phyloP scores from a whole-genome alignment of 2,329 filamentous ascomycete genomes.

The Epichloe gansuensis region DNA sequence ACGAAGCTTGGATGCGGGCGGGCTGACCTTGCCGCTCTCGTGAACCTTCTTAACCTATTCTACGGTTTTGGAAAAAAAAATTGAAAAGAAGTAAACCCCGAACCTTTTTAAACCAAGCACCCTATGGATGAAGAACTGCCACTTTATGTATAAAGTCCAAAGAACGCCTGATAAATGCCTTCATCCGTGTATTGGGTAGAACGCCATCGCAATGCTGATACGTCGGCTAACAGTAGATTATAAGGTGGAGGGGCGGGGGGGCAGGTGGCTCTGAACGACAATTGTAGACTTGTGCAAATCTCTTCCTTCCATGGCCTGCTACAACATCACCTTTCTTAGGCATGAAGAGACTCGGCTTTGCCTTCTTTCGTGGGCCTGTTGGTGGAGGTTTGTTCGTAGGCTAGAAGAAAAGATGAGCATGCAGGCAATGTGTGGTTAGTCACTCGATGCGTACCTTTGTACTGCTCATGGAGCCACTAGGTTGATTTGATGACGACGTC shows the following conservation, averaged over 20 bases:
- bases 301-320: not conserved
- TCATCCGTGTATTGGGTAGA: not conserved
- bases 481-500: conserved; percentile 9
- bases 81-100: not conserved
- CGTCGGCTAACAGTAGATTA: no score
- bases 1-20: not conserved
- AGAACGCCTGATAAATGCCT: conserved; percentile 1
- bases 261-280: not conserved
- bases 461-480: conserved; percentile 8
- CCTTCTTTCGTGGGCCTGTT: conserved; percentile 8
- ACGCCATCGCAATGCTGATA: conserved; percentile 6
- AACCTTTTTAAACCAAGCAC: not conserved
- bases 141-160: not conserved
- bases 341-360: conserved; percentile 13
- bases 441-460: conserved; percentile 10
- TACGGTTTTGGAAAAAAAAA: not conserved
- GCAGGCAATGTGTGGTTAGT: not conserved
- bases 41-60: not conserved
- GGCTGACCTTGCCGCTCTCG: not conserved
- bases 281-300: not conserved
- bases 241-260: no score
- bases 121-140: not conserved
- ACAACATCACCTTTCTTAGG: conserved; percentile 10
- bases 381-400: conserved; percentile 1
- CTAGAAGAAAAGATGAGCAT: not conserved